Conservation (phyloP, 1,284 basidiomycete species). For the Ceratobasidium sp. region DNA sequence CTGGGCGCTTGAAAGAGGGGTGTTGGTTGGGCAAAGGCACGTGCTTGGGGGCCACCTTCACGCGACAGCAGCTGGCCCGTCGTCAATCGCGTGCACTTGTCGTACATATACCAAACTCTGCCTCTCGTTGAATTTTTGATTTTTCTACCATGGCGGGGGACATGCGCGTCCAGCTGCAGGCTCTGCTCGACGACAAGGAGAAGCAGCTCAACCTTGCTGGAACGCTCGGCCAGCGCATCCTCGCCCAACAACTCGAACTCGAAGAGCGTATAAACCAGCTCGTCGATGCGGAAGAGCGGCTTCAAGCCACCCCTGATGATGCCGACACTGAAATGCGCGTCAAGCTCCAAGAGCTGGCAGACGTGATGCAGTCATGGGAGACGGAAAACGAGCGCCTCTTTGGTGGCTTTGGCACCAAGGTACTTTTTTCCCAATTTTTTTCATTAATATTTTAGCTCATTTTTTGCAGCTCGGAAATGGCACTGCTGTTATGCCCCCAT, state of each 20-base stretch:
- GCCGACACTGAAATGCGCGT: slow-evolving; percentile 71
- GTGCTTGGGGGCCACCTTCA: slow-evolving; percentile 33
- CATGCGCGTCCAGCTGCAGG: slow-evolving; percentile 82
- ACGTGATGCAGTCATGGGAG: slow-evolving; percentile 86
- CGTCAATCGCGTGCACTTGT: slow-evolving; percentile 25
- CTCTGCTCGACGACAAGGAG: slow-evolving; percentile 88
- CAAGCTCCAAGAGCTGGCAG: slow-evolving; percentile 81
- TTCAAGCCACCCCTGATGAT: slow-evolving; percentile 71
- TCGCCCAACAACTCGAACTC: slow-evolving; percentile 91
- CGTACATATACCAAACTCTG: slow-evolving; percentile 39
- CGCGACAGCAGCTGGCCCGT: slow-evolving; percentile 40
- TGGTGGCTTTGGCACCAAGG: slow-evolving; percentile 76
- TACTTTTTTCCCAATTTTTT: slow-evolving; percentile 54
- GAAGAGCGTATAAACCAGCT: slow-evolving; percentile 87
- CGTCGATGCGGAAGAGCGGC: slow-evolving; percentile 70
- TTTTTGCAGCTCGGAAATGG: slow-evolving; percentile 41
- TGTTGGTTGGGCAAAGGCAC: slow-evolving; percentile 32
- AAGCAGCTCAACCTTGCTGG: slow-evolving; percentile 91
- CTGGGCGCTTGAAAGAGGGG: slow-evolving; percentile 11
- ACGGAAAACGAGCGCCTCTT: slow-evolving; percentile 85
- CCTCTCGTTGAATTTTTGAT: slow-evolving; percentile 31
- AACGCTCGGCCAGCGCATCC: slow-evolving; percentile 89
- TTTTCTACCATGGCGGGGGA: slow-evolving; percentile 56
- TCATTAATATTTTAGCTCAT: slow-evolving; percentile 12
- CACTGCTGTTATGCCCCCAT: slow-evolving; percentile 32